Evolutionary conservation across 495 filamentous ascomycete species (phyloP).

Genomic region (Lentithecium fluviatile): DNA sequence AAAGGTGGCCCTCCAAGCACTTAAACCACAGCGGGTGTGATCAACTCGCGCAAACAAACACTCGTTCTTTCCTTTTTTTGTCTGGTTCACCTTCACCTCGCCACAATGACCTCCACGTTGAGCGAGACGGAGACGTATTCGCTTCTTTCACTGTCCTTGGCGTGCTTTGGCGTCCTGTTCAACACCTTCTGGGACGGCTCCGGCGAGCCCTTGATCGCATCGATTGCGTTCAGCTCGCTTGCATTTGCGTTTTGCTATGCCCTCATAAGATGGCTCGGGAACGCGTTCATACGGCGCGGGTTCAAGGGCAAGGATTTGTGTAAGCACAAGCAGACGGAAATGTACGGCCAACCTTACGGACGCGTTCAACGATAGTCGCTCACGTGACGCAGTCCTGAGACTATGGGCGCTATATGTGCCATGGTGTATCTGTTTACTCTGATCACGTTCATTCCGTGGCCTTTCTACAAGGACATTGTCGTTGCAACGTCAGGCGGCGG

Average conservation of each 20-base stretch:
- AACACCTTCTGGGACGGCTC: slow-evolving; percentile 83
- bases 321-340: slow-evolving; percentile 70
- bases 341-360: slow-evolving; percentile 53
- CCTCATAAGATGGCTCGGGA: slow-evolving; percentile 92
- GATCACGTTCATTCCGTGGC: slow-evolving; percentile 91
- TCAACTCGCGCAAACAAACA: background rate
- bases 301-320: slow-evolving; percentile 89
- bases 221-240: slow-evolving; percentile 78
- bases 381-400: slow-evolving; percentile 67
- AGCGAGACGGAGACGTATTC: slow-evolving; percentile 66
- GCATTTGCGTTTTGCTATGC: slow-evolving; percentile 77
- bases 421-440: slow-evolving; percentile 84
- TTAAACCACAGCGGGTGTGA: too few species aligned
- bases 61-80: background rate
- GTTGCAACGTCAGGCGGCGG: slow-evolving; percentile 93
- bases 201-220: slow-evolving; percentile 80
- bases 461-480: slow-evolving; percentile 97
- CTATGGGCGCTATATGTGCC: slow-evolving; percentile 95
- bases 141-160: slow-evolving; percentile 66
- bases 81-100: background rate
- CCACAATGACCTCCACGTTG: slow-evolving; percentile 46
- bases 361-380: slow-evolving; percentile 2
- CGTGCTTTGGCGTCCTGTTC: slow-evolving; percentile 69
- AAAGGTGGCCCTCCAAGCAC: too few species aligned
- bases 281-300: slow-evolving; percentile 82